phyloP scores from a whole-genome alignment of 179 eudicot species.

The Patellifolia procumbens region DNA sequence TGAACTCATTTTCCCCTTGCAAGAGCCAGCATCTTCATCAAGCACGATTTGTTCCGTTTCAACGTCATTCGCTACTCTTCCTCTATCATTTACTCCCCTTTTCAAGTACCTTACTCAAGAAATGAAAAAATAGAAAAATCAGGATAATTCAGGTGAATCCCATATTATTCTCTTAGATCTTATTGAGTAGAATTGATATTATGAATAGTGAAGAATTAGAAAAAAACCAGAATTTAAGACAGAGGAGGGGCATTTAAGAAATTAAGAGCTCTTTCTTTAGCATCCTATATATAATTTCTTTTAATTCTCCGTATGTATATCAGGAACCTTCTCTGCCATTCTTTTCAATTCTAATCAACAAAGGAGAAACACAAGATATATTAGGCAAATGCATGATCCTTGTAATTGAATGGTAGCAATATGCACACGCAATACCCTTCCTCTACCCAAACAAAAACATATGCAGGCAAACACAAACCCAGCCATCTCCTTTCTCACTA shows the following conservation, averaged over 20 bases:
- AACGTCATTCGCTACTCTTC: conserved; percentile 98
- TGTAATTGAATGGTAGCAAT: background rate
- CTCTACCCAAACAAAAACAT: background rate
- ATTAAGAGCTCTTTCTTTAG: background rate
- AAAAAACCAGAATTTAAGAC: background rate
- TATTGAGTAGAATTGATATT: background rate
- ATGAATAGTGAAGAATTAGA: background rate
- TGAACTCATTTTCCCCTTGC: conserved; percentile 93
- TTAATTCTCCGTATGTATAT: background rate
- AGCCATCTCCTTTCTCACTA: background rate
- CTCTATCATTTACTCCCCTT: conserved; percentile 96
- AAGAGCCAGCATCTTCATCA: conserved; percentile 96
- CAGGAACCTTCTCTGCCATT: background rate
- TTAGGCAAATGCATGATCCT: background rate
- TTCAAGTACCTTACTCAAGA: conserved; percentile 66
- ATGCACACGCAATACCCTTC: background rate
- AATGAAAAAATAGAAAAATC: background rate
- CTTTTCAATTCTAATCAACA: background rate
- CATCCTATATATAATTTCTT: background rate
- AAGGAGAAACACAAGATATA: background rate
- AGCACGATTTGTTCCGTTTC: conserved; percentile 95
- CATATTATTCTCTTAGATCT: background rate
- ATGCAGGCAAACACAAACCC: background rate
- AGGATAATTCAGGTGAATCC: background rate
- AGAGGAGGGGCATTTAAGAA: background rate